These are phyloP conservation scores for Zea luxurians DNA, from an alignment of 176 grass and related monocot species.

Conservation along the genomic window DNA sequence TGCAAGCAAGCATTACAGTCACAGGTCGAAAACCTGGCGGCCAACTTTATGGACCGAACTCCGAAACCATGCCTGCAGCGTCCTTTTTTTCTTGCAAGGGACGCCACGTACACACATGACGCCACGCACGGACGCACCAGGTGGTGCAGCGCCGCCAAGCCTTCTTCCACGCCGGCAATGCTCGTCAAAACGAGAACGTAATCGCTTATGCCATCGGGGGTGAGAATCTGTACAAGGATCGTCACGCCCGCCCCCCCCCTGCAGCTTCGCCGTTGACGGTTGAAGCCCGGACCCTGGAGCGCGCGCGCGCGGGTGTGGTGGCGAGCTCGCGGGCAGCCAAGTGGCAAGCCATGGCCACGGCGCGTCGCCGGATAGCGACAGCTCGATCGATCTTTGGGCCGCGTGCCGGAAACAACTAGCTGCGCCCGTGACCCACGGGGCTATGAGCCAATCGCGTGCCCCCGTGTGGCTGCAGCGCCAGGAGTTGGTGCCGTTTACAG, in stretches of 20 bases:
- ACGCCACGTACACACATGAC: too few species aligned
- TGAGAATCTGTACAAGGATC: background rate
- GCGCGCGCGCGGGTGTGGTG: background rate
- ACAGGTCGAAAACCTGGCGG: too few species aligned
- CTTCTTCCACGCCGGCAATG: too few species aligned
- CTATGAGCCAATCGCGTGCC: background rate
- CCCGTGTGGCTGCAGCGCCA: background rate
- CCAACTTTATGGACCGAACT: too few species aligned
- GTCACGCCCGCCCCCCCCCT: background rate
- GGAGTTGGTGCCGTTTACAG: background rate
- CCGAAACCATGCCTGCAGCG: too few species aligned
- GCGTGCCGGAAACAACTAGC: background rate
- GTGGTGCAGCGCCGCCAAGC: too few species aligned
- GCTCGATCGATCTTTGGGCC: background rate
- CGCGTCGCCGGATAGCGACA: background rate
- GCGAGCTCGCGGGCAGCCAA: slow-evolving; percentile 4
- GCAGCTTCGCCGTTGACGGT: background rate
- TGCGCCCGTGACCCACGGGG: too few species aligned
- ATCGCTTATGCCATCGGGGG: slow-evolving; percentile 20
- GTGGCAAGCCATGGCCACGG: background rate
- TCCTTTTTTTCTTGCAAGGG: too few species aligned
- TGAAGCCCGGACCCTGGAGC: background rate
- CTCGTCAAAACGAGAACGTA: background rate
- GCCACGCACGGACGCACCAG: too few species aligned
- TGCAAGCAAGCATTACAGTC: too few species aligned